phyloP scores from a whole-genome alignment of 2,329 filamentous ascomycete species.

The Torrubiella hemipterigena region DNA sequence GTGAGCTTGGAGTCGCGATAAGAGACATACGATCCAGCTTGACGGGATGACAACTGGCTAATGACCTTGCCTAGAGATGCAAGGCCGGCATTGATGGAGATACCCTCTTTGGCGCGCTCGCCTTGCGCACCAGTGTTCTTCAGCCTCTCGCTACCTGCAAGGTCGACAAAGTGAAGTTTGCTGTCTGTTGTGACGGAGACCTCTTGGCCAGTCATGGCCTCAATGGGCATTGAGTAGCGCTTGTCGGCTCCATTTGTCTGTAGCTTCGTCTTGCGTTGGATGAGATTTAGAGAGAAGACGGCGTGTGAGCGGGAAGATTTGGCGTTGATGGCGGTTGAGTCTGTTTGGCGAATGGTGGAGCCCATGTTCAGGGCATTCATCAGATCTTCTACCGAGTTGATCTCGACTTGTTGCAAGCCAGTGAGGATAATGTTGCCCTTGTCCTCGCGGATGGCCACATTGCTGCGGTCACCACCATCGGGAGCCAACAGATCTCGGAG shows the following conservation, averaged over 20 bases:
- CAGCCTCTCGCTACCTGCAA: slow-evolving; percentile 89
- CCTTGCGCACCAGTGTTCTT: slow-evolving; percentile 97
- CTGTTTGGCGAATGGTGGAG: slow-evolving; percentile 88
- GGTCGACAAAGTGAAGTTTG: slow-evolving; percentile 96
- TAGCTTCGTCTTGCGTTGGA: slow-evolving; percentile 63
- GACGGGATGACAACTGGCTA: slow-evolving; percentile 86
- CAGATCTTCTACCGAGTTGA: slow-evolving; percentile 86
- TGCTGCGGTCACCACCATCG: slow-evolving; percentile 62
- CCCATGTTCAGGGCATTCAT: slow-evolving; percentile 84
- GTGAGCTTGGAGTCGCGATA: slow-evolving; percentile 98
- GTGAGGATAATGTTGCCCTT: slow-evolving; percentile 93
- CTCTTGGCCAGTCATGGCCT: slow-evolving; percentile 56
- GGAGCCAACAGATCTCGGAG: slow-evolving; percentile 79
- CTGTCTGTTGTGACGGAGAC: slow-evolving; percentile 80
- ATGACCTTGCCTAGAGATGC: slow-evolving; percentile 96
- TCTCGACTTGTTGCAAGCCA: slow-evolving; percentile 74
- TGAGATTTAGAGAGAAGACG: slow-evolving; percentile 87
- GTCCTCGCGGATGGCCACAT: slow-evolving; percentile 90
- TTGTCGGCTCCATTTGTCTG: slow-evolving; percentile 55
- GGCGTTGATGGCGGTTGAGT: slow-evolving; percentile 93
- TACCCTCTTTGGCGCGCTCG: slow-evolving; percentile 88
- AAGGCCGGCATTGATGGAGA: slow-evolving; percentile 93
- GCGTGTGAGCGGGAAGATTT: slow-evolving; percentile 96
- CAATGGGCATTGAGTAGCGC: slow-evolving; percentile 74
- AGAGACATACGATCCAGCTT: slow-evolving; percentile 80